Base-by-base conservation (phyloP, 768 basidiomycete species). In the Tephrocybe rancida region DNA sequence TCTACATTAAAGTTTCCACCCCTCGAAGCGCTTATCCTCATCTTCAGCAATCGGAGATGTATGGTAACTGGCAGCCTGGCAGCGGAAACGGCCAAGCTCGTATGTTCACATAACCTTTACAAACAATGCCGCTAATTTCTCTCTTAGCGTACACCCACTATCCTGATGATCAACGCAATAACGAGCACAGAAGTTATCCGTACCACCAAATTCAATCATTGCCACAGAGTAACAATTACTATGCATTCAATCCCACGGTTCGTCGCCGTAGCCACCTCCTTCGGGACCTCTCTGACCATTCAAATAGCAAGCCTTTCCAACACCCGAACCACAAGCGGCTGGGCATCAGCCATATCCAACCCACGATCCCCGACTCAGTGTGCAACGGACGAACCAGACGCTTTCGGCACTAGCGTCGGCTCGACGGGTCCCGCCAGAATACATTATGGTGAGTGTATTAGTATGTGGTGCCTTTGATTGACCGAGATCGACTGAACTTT, bases 371-470 rank as follows among this genome's bases (percentile, higher is more conserved):
- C 61, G 52, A 27, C 41, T 55, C 30, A 62, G 52, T 18, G 63
- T 48, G 6, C 61, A 64, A n/a, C 61, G 60, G 48, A 64, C 63
- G 5, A 57, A 64, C 49, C 59, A 60, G 51, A 60, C 63, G 7
- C 52, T 64, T 16, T 57, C 61, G 22, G 63, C 61, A 3, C 43
- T 64, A 26, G 58, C 58, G 14, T 57, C 57, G 27, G 63, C 57
- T 32, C 58, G 62, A 34, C 57, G 59, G 26, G 37, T 62, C 44
- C 46, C 54, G 8, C 44, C 54, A 42, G 61, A 62, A 32, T 62
- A 57, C 35, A 50, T 53, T 7, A 48, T 50, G 58, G 61, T 59
- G 38, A 38, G 53, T 48, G 24, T 30, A 45, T 51, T 26, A 4
- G 35, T 5, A 7, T 16, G 13, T n/a, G 30, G 30, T 13, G 30